Percentiles rank a stretch among this genome's conserved stretches.
phyloP scores from a whole-genome alignment of 805 yeast species.

The Yarrowia bubula region DNA sequence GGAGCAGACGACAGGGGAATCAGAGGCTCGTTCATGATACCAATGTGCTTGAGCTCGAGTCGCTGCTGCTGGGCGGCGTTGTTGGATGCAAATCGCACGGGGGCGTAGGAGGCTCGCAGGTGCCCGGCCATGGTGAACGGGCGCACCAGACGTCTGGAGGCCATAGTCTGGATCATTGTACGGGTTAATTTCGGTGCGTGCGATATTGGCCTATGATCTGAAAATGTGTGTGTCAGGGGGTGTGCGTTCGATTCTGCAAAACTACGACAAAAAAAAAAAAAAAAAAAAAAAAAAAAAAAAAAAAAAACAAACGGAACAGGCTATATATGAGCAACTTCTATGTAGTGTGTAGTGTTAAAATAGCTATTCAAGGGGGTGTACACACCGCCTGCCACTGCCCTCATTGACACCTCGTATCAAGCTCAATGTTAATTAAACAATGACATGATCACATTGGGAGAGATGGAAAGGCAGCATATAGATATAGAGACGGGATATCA shows the following conservation, averaged over 20 bases:
- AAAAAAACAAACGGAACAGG: too few relatives aligned
- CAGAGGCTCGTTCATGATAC: conserved; percentile 23
- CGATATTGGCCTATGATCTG: neutral
- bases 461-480: neutral
- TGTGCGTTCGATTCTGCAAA: conserved; percentile 10
- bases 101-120: conserved; percentile 24
- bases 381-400: too few relatives aligned
- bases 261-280: too few relatives aligned
- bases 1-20: conserved; percentile 18
- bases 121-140: conserved; percentile 22
- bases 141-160: conserved; percentile 20
- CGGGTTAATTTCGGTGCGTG: neutral
- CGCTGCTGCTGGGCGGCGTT: conserved; percentile 1
- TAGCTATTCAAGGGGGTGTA: too few relatives aligned
- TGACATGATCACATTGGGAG: neutral
- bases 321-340: too few relatives aligned
- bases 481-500: too few relatives aligned
- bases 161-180: conserved; percentile 9
- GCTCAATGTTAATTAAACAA: neutral
- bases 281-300: too few relatives aligned
- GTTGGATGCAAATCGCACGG: conserved; percentile 27
- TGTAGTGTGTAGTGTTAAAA: too few relatives aligned
- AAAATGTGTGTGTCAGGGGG: neutral
- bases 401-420: too few relatives aligned
- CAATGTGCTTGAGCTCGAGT: conserved; percentile 25